Evolutionary conservation across 2,329 filamentous ascomycete genomes (phyloP), one percentile per base, ranked within the genome.

Genomic region (Scedosporium aurantiacum): DNA sequence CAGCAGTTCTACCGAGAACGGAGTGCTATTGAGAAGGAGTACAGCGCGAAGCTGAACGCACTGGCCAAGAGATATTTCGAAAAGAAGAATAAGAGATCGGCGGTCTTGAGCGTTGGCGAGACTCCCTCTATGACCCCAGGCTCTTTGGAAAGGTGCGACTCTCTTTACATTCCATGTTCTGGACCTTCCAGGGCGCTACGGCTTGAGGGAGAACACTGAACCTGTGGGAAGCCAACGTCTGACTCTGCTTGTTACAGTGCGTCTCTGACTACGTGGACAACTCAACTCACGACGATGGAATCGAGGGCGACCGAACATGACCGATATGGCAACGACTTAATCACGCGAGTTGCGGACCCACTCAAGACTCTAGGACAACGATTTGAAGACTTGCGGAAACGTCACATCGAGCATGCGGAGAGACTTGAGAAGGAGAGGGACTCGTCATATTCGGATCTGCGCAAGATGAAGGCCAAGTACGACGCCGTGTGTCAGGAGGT

Each of bases 1-100:
- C 91, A 99, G 74, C 87, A 90, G 70, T 99, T 97, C 79, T 99
- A 97, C 79, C 90, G 94, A 65, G 94, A 99, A 75, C 85, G 95
- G 62, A 90, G 91, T 71, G 85, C 79, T 41, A 96, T 99, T 72
- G 94, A 99, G 77, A 97, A 96, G 76, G 95, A 99, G 73, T 97
- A 99, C 74, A 89, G 90, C 68, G 82, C 88, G 65, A 97, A 93
- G 75, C 85, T 99, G 65, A 89, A 84, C 67, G 86, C 85, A 2
- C 79, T 99, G 58, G 94, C 93, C 61, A 96, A 94, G 79, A 97
- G 94, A 73, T 97, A 97, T 78, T 94, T 91, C 71, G 95, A 99
- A 70, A 95, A 95, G 79, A 99, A 97, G 79, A 86, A 90, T 56
- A 91, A 87, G 75, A 97, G 94, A 77, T 88, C 88, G 52, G 88